Conservation (phyloP, 768 basidiomycete genomes). For the Tephrocybe rancida region DNA sequence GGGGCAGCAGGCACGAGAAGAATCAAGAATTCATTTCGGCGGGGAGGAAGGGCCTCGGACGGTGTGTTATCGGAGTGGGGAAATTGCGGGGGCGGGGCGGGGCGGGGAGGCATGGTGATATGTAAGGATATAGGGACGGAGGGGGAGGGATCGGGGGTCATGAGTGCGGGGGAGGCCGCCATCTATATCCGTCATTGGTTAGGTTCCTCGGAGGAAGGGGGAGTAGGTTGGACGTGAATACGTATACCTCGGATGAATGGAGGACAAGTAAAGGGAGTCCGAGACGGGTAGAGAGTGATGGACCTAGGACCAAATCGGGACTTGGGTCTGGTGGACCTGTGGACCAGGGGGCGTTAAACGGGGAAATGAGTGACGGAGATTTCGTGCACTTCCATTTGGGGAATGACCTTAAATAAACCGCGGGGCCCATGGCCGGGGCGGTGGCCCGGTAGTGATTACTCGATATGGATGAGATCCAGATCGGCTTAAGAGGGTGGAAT, state of each 20-base stretch:
- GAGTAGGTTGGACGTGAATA: too few relatives aligned
- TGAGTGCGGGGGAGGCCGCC: background rate
- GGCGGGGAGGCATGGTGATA: too few relatives aligned
- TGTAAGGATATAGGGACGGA: background rate
- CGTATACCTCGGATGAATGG: too few relatives aligned
- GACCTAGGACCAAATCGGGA: too few relatives aligned
- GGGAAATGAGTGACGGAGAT: slow-evolving; percentile 12
- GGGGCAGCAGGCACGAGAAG: too few relatives aligned
- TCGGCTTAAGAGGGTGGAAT: slow-evolving; percentile 23
- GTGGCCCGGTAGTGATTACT: slow-evolving; percentile 13
- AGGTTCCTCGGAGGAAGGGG: too few relatives aligned
- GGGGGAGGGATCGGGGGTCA: background rate
- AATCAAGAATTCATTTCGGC: too few relatives aligned
- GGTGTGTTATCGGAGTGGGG: background rate
- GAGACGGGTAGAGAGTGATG: too few relatives aligned
- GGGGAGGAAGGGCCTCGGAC: background rate
- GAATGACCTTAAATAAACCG: slow-evolving; percentile 12
- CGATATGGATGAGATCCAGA: slow-evolving; percentile 19
- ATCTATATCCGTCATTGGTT: too few relatives aligned
- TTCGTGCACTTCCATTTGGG: slow-evolving; percentile 4
- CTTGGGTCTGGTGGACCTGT: too few relatives aligned
- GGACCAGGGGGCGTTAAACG: slow-evolving; percentile 1
- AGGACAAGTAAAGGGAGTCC: too few relatives aligned
- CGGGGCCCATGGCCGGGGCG: slow-evolving; percentile 22
- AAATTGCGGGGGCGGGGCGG: background rate